Percentiles rank a stretch among this genome's conserved stretches.
These are phyloP conservation scores for Waitea zeae DNA, from an alignment of 1,284 basidiomycete species.

Conservation along the genomic window DNA sequence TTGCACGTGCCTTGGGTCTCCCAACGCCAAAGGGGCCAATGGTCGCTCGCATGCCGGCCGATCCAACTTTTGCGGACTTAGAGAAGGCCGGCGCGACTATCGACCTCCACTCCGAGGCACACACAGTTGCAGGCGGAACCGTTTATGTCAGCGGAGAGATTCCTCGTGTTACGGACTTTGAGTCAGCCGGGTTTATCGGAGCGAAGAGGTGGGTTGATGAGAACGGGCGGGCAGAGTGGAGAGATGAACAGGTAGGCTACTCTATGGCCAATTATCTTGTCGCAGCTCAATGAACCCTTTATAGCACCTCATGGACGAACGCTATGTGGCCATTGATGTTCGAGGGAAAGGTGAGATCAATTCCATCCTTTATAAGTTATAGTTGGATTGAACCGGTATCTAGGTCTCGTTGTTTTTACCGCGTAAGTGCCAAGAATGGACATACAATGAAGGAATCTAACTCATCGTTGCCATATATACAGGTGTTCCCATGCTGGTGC, in stretches of 20 bases:
- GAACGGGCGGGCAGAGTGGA: slow-evolving; percentile 30
- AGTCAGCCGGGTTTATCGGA: slow-evolving; percentile 49
- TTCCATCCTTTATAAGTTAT: too few relatives aligned
- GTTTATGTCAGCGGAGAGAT: slow-evolving; percentile 72
- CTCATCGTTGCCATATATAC: slow-evolving; percentile 1
- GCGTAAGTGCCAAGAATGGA: slow-evolving; percentile 28
- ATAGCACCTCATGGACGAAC: slow-evolving; percentile 67
- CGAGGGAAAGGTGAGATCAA: slow-evolving; percentile 65
- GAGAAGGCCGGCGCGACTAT: slow-evolving; percentile 32
- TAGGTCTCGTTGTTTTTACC: slow-evolving; percentile 67
- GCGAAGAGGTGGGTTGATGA: slow-evolving; percentile 45
- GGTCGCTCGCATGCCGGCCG: slow-evolving; percentile 41
- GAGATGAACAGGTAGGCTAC: slow-evolving; percentile 35
- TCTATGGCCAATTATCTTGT: background rate
- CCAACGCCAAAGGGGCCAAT: slow-evolving; percentile 36
- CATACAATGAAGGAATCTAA: background rate
- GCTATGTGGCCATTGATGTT: slow-evolving; percentile 63
- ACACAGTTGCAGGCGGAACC: slow-evolving; percentile 39
- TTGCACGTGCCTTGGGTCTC: slow-evolving; percentile 58
- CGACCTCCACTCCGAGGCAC: slow-evolving; percentile 37
- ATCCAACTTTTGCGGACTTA: slow-evolving; percentile 58
- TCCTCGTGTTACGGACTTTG: slow-evolving; percentile 48
- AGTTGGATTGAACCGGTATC: too few relatives aligned
- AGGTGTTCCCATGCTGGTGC: slow-evolving; percentile 77
- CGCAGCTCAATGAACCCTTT: slow-evolving; percentile 1